A percentile compares a stretch with the other conserved stretches of the same genome.
phyloP scores from a whole-genome alignment of 768 basidiomycete genomes.

The Boletus patriciae region DNA sequence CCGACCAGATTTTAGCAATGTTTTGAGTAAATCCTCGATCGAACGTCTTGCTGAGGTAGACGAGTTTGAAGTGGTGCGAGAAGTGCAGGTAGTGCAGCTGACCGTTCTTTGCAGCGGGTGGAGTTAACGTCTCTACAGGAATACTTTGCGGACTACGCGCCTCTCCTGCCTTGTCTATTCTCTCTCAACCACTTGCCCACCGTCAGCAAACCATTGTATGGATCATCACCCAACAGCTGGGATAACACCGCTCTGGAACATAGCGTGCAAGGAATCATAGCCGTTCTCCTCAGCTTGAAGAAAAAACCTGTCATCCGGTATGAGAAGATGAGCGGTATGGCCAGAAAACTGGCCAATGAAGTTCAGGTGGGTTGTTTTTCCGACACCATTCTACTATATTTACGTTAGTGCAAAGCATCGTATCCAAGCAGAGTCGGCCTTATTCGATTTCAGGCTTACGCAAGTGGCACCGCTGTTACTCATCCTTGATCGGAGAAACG shows the following conservation, averaged over 20 bases:
- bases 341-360: conserved; percentile 84
- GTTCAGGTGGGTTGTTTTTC: conserved; percentile 57
- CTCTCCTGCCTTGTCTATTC: conserved; percentile 82
- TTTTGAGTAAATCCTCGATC: conserved; percentile 84
- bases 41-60: conserved; percentile 93
- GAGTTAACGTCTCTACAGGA: conserved; percentile 53
- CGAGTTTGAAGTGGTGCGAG: conserved; percentile 93
- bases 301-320: conserved; percentile 95
- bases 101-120: neutral
- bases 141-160: conserved; percentile 96
- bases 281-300: conserved; percentile 89
- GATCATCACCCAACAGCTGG: conserved; percentile 71
- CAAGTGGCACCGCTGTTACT: conserved; percentile 87
- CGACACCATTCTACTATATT: neutral
- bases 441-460: conserved; percentile 92
- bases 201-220: conserved; percentile 63
- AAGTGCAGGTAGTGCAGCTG: conserved; percentile 76
- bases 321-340: conserved; percentile 90
- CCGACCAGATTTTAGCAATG: conserved; percentile 87
- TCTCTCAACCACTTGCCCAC: conserved; percentile 79
- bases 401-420: conserved; percentile 52
- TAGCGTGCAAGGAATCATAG: conserved; percentile 77
- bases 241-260: conserved; percentile 69
- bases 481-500: conserved; percentile 93
- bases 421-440: conserved; percentile 72